Evolutionary conservation across 2,329 filamentous ascomycete genomes (phyloP).

Genomic region (Ceratocystis destructans): DNA sequence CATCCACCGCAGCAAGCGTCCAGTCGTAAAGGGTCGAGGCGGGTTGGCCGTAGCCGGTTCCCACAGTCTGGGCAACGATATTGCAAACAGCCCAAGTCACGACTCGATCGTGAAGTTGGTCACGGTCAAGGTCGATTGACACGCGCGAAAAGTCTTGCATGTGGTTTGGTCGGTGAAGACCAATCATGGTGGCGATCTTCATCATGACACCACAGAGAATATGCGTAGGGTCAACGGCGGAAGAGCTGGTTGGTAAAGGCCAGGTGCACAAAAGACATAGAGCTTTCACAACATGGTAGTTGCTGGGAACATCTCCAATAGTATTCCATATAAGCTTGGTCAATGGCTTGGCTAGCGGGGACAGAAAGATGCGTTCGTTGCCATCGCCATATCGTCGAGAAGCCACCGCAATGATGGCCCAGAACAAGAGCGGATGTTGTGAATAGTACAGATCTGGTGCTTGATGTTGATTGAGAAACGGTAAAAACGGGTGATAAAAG

Average conservation of each 20-base stretch:
- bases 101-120: constrained; percentile 65
- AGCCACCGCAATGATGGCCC: constrained; percentile 65
- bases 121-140: constrained; percentile 59
- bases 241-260: constrained; percentile 71
- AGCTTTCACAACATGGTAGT: constrained; percentile 69
- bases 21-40: constrained; percentile 66
- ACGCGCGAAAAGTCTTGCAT: constrained; percentile 72
- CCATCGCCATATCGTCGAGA: constrained; percentile 48
- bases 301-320: constrained; percentile 62
- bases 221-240: constrained; percentile 66
- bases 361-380: constrained; percentile 52
- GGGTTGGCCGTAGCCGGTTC: constrained; percentile 73
- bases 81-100: constrained; percentile 78
- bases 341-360: constrained; percentile 52
- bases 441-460: constrained; percentile 61
- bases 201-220: constrained; percentile 75
- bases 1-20: constrained; percentile 48
- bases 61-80: constrained; percentile 66
- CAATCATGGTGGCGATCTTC: constrained; percentile 73
- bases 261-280: constrained; percentile 68
- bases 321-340: constrained; percentile 64
- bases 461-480: constrained; percentile 54
- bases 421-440: constrained; percentile 71
- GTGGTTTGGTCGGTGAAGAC: constrained; percentile 65
- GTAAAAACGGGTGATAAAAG: constrained; percentile 64